phyloP scores from a whole-genome alignment of 345 rosid genomes.

The Brassica nigra region DNA sequence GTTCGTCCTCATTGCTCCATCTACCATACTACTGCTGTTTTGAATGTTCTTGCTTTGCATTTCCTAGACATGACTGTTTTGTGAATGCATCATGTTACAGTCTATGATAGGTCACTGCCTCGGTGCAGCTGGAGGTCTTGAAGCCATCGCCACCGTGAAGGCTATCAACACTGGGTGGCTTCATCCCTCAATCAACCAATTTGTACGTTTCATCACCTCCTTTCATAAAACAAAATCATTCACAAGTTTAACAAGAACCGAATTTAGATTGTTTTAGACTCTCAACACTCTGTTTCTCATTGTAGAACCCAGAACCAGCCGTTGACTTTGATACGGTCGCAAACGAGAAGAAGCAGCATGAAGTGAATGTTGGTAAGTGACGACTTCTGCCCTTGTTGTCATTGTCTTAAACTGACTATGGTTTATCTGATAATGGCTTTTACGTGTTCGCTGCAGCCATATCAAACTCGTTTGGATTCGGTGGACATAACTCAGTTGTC shows the following conservation, averaged over 20 bases:
- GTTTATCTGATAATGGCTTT: constrained; percentile 16
- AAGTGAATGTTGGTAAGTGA: constrained; percentile 92
- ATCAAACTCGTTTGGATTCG: constrained; percentile 94
- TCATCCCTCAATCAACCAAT: constrained; percentile 93
- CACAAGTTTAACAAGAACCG: neutral
- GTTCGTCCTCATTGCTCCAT: constrained; percentile 40
- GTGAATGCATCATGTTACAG: constrained; percentile 44
- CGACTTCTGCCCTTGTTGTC: neutral
- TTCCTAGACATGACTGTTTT: neutral
- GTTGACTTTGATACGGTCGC: constrained; percentile 91
- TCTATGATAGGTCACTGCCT: constrained; percentile 99
- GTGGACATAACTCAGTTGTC: constrained; percentile 98
- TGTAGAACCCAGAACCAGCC: constrained; percentile 87
- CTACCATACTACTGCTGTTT: neutral
- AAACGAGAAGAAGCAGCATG: constrained; percentile 85
- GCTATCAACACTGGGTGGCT: constrained; percentile 96
- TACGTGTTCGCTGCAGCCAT: constrained; percentile 58
- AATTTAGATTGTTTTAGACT: neutral
- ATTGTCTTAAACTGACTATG: neutral
- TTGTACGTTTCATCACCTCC: constrained; percentile 54
- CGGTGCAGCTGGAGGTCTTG: constrained; percentile 97
- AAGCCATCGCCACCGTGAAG: constrained; percentile 89
- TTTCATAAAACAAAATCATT: neutral
- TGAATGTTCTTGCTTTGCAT: neutral
- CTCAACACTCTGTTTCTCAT: constrained; percentile 1